Percentiles rank a stretch among this genome's conserved stretches.
Conservation (phyloP, 2,329 filamentous ascomycete species). For the Dryadomyces sulphureus region DNA sequence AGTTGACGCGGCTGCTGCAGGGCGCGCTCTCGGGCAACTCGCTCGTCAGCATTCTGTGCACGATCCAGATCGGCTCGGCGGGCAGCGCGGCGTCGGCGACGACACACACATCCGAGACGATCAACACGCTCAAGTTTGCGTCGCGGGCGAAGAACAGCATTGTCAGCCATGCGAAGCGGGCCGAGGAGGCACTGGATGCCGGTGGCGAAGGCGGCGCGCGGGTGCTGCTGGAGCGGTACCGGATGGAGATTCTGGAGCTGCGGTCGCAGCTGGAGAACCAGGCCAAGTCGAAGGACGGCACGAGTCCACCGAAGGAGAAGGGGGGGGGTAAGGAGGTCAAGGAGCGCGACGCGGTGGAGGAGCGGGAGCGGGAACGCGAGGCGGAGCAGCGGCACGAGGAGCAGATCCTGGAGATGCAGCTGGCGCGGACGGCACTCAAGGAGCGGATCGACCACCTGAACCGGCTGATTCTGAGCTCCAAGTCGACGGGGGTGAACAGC, state of each 20-base stretch:
- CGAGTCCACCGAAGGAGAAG: background rate
- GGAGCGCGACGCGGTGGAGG: constrained; percentile 51
- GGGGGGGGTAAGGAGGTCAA: constrained; percentile 40
- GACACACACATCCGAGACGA: constrained; percentile 70
- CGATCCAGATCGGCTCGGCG: constrained; percentile 73
- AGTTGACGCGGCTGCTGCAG: constrained; percentile 83
- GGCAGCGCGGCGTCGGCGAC: constrained; percentile 56
- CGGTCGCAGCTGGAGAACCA: constrained; percentile 71
- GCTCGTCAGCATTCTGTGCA: constrained; percentile 92
- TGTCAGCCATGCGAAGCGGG: constrained; percentile 88
- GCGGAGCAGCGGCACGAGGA: constrained; percentile 81
- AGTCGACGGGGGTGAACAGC: constrained; percentile 83
- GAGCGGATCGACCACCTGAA: constrained; percentile 97
- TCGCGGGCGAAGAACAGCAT: constrained; percentile 96
- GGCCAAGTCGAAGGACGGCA: constrained; percentile 44
- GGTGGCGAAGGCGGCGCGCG: constrained; percentile 76
- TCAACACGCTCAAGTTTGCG: constrained; percentile 95
- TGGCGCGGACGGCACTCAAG: constrained; percentile 87
- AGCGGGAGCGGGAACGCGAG: constrained; percentile 61
- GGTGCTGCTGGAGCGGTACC: constrained; percentile 81
- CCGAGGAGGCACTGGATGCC: constrained; percentile 70
- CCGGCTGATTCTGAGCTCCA: constrained; percentile 84
- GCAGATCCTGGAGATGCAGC: constrained; percentile 96
- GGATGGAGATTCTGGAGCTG: constrained; percentile 80
- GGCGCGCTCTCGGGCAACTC: constrained; percentile 86